Conservation (phyloP, 176 grass and related monocot species). For the Carex pumila region DNA sequence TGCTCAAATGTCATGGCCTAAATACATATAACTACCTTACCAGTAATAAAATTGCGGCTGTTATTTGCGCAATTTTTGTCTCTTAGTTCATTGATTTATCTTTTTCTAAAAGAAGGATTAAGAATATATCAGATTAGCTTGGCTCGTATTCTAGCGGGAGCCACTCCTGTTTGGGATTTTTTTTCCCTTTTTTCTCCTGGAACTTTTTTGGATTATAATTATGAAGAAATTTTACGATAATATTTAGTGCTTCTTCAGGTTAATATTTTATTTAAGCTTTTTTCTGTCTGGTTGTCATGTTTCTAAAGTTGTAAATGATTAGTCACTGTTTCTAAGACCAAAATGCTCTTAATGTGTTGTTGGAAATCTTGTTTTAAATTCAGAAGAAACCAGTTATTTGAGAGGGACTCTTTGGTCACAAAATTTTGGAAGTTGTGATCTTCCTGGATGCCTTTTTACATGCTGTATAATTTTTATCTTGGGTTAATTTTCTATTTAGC, state of each 20-base stretch:
- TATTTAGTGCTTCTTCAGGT: background rate
- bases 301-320: background rate
- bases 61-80: background rate
- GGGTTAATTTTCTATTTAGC: no score
- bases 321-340: background rate
- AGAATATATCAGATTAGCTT: background rate
- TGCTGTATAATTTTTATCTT: background rate
- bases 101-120: background rate
- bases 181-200: background rate
- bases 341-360: background rate
- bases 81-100: background rate
- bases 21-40: background rate
- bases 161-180: background rate
- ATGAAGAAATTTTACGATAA: background rate
- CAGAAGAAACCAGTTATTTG: background rate
- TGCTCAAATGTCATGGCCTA: background rate
- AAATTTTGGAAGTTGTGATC: background rate
- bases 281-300: background rate
- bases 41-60: background rate
- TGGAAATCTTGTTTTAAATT: background rate
- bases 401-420: background rate
- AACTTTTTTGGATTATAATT: background rate
- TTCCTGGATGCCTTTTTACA: background rate
- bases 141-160: background rate
- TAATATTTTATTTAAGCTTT: background rate